Percentiles rank a stretch among this genome's conserved stretches.
These are phyloP conservation scores for Lactuca saligna DNA, from an alignment of 129 eudicot genomes.

Conservation along the genomic window DNA sequence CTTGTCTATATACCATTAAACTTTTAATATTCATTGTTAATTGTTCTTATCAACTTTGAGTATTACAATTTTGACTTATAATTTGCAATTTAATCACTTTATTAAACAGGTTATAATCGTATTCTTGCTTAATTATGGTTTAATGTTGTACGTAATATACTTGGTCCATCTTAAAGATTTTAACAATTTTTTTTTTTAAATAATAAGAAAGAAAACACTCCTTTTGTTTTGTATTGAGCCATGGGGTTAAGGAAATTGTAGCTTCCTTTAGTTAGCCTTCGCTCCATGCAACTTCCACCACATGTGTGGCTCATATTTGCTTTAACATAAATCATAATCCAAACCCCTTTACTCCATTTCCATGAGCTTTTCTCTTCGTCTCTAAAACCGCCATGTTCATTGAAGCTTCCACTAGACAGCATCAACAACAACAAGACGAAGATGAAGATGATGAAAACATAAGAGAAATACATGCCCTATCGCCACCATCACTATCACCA, in stretches of 20 bases:
- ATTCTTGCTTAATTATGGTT: too few relatives aligned
- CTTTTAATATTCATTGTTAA: too few relatives aligned
- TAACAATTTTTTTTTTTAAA: too few relatives aligned
- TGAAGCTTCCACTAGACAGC: conserved; percentile 25
- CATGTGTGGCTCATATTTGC: conserved; percentile 40
- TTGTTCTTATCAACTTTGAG: too few relatives aligned
- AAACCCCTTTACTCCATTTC: conserved; percentile 26
- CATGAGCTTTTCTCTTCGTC: conserved; percentile 2
- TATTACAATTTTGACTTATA: too few relatives aligned
- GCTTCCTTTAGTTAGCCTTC: conserved; percentile 16
- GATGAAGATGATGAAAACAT: conserved; percentile 32
- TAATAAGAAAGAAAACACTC: conserved; percentile 7
- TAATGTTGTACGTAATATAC: too few relatives aligned
- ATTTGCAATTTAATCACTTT: too few relatives aligned
- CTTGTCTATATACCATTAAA: too few relatives aligned
- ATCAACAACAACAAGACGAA: neutral
- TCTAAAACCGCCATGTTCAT: conserved; percentile 33
- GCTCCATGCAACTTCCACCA: conserved; percentile 39
- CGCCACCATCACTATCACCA: conserved; percentile 50
- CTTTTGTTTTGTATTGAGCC: conserved; percentile 6
- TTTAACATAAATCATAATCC: conserved; percentile 23
- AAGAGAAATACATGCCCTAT: conserved; percentile 70
- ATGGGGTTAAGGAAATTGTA: conserved; percentile 10
- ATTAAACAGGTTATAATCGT: too few relatives aligned
- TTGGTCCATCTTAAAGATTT: too few relatives aligned